Base-by-base conservation (phyloP, 805 yeast genomes). In the Nakazawaea laoshanensis region DNA sequence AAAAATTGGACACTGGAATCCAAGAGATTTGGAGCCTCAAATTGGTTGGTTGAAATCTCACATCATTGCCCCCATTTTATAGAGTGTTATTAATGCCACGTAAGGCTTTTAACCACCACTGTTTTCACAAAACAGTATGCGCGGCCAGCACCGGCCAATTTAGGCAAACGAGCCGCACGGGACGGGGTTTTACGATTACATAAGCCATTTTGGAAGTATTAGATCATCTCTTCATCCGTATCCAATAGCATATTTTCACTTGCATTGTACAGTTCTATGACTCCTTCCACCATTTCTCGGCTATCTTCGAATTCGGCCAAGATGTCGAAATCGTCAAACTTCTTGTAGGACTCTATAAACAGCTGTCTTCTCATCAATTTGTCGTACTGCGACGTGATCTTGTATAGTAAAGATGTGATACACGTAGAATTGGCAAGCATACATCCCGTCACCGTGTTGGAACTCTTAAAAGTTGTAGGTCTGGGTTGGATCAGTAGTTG, bases 381-480 rank as follows among this genome's bases (percentile, higher is more conserved):
- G 45, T 89, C 96, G 53, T 78, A 92, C 45, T 87, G 89, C 31
- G 64, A 67, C 20, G 87, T 64, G 0, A 82, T 75, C 41, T 77
- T 74, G 20, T 70, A 66, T 38, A 92, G 66, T 12, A 86, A 59
- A 10, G 75, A 67, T 3, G 77, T 67, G 8, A 89, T 74, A 2
- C 87, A 74, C 0, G 96, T 78, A 33, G 83, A 75, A 53, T 92
- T 92, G 4, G 94, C 71, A 16, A 92, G 61, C 76, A 81, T 84
- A 42, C 87, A 63, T 1, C 97, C 97, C 43, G 77, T 78, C 4
- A 84, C 74, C 6, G 67, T 59, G 24, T 57, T 56, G 17, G 33
- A 25, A 20, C 42, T 42, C 32, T 44, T 30, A 11, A 59, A 43
- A 43, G 63, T 81, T 4, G 87, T 79, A 7, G 95, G 81, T 42